Base-by-base conservation (phyloP, 2,329 filamentous ascomycete species). In the Penicillium sumatraense region DNA sequence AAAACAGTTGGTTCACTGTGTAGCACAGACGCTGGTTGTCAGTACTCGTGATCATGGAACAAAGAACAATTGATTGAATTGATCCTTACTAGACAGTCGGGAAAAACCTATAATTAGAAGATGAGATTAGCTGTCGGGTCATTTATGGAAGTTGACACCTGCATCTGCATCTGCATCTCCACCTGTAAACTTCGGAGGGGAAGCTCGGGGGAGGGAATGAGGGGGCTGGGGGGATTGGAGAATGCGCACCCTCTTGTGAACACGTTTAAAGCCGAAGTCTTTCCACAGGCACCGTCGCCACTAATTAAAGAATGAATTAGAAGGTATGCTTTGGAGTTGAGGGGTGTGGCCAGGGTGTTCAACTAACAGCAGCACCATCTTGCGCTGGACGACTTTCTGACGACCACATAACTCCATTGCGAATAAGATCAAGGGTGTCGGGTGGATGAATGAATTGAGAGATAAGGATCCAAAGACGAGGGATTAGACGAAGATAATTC, bases 211-310 rank as follows among this genome's bases (percentile, higher is more conserved):
- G 49, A 46, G 44, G 45, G 35, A 41, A 38, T 26, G 40, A 27
- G 40, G 36, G 50, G 45, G 41, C 10, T 27, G 42, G 56, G 50
- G 51, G 80, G 44, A 51, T 46, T 31, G 55, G 53, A 51, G 50
- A 41, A 47, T 55, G 57, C 86, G 67, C 80, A 96, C 89, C 93
- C 93, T 89, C 93, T 87, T 65, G 95, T 99, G 79, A 99, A 99
- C 75, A 99, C 95, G 75, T 99, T 99, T 68, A 99, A 80, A 70
- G 98, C 79, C 62, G 93, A 97, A 52, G 95, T 99, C 83, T 99
- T 99, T 72, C 93, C 93, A 77, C 90, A 96, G 67, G 93, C 93
- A 83, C 93, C 93, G 74, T 98, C 93, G 68, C 93, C 93, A 72
- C 92, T 96, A 66, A 58, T 54, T 50, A 33, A n/a, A 31, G 47